phyloP scores from a whole-genome alignment of 305 asterid genomes.

The Striga hermonthica region DNA sequence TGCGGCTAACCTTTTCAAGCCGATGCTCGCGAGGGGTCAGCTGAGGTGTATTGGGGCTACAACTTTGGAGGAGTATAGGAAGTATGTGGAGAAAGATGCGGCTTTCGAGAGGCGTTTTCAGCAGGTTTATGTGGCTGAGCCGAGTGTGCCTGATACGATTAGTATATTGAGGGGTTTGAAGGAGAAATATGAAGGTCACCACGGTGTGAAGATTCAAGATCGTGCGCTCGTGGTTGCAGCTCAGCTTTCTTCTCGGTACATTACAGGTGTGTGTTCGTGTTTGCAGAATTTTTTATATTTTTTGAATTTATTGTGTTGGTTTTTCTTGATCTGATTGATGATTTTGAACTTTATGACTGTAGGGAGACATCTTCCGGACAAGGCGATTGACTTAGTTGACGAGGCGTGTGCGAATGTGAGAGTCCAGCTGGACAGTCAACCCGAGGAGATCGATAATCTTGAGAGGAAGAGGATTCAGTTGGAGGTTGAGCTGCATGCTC shows the following conservation, averaged over 20 bases:
- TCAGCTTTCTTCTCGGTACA: conserved; percentile 72
- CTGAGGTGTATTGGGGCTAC: conserved; percentile 83
- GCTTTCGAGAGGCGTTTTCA: conserved; percentile 91
- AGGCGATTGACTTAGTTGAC: conserved; percentile 86
- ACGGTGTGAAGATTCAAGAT: conserved; percentile 83
- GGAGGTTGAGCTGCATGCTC: conserved; percentile 86
- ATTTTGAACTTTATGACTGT: conserved; percentile 11
- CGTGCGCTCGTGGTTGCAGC: conserved; percentile 84
- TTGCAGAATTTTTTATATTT: not conserved
- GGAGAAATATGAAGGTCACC: conserved; percentile 90
- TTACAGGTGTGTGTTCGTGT: conserved; percentile 48
- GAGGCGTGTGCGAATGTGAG: conserved; percentile 94
- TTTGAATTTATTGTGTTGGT: not conserved
- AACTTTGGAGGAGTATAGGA: conserved; percentile 30
- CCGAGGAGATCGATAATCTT: conserved; percentile 83
- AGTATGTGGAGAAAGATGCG: conserved; percentile 79
- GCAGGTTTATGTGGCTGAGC: conserved; percentile 87
- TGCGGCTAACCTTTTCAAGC: conserved; percentile 80
- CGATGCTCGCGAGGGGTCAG: conserved; percentile 89
- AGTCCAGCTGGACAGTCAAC: conserved; percentile 91
- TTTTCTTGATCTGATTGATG: conserved; percentile 3
- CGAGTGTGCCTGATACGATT: conserved; percentile 64
- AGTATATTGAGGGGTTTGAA: conserved; percentile 80
- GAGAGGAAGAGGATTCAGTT: conserved; percentile 84
- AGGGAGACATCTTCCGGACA: conserved; percentile 85